Conservation (phyloP, 2,329 filamentous ascomycete genomes). For the Alternaria brassicicola region DNA sequence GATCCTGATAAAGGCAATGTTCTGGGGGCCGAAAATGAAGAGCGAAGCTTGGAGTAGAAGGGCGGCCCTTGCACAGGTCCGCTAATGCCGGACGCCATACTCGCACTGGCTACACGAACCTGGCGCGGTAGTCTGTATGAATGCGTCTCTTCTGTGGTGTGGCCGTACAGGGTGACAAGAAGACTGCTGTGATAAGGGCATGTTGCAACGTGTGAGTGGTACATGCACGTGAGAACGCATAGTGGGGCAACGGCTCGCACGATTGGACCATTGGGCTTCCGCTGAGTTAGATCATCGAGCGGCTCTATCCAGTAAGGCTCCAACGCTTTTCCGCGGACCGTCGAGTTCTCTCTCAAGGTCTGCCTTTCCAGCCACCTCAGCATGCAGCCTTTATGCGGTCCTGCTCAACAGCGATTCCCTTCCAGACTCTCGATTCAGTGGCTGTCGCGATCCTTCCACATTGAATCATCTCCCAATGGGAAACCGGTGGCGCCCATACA, state of each 20-base stretch:
- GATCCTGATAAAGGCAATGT: conserved; percentile 23
- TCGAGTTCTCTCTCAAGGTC: background rate
- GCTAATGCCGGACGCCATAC: background rate
- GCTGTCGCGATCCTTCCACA: conserved; percentile 9
- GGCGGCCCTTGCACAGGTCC: conserved; percentile 5
- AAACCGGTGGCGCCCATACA: conserved; percentile 11
- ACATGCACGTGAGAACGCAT: conserved; percentile 17
- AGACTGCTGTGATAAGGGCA: conserved; percentile 4
- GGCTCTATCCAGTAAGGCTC: conserved; percentile 10
- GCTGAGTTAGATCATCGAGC: conserved; percentile 27
- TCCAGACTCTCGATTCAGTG: conserved; percentile 12
- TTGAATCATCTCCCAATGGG: conserved; percentile 33
- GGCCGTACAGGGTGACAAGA: conserved; percentile 11
- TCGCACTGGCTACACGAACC: background rate
- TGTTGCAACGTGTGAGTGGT: conserved; percentile 1
- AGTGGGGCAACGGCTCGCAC: conserved; percentile 16
- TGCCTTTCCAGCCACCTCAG: conserved; percentile 22
- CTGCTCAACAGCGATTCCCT: conserved; percentile 16
- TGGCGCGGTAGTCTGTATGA: background rate
- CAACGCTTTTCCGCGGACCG: conserved; percentile 1
- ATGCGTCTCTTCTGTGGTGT: background rate
- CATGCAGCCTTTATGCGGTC: conserved; percentile 23
- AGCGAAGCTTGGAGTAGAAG: conserved; percentile 15
- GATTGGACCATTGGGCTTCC: conserved; percentile 12
- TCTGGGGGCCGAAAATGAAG: conserved; percentile 25